Evolutionary conservation across 2,329 filamentous ascomycete genomes (phyloP).

Genomic region (Nannizzia gypsea): DNA sequence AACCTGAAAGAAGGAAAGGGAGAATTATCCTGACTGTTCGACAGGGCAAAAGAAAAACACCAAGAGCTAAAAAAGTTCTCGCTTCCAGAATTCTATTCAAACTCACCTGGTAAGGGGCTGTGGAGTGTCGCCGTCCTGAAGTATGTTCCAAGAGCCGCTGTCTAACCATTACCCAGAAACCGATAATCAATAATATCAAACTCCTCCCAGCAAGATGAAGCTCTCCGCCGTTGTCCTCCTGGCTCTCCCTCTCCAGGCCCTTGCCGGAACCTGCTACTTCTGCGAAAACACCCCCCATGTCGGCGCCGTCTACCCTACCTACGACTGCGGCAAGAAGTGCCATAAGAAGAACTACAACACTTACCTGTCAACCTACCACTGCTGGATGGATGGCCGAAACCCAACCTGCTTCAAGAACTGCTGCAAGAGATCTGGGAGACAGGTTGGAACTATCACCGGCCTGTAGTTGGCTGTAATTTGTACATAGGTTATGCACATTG

Average conservation of each 20-base stretch:
- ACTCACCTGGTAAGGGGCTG: background rate
- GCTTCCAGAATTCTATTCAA: background rate
- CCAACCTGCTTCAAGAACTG: slow-evolving; percentile 10
- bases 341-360: slow-evolving; percentile 8
- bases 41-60: background rate
- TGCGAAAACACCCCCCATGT: slow-evolving; percentile 4
- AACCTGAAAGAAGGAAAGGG: background rate
- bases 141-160: background rate
- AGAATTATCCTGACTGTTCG: background rate
- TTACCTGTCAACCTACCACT: slow-evolving; percentile 6
- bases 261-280: slow-evolving; percentile 6
- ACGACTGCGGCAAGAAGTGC: slow-evolving; percentile 10
- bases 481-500: background rate
- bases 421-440: slow-evolving; percentile 1
- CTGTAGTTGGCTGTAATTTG: background rate
- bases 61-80: background rate
- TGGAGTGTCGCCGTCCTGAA: background rate
- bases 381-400: slow-evolving; percentile 9
- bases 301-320: slow-evolving; percentile 6
- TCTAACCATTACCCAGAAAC: background rate
- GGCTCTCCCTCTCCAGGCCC: slow-evolving; percentile 6
- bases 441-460: background rate
- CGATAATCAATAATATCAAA: background rate
- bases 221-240: slow-evolving; percentile 4
- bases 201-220: slow-evolving; percentile 5